These are phyloP conservation scores for Mycocentrospora acerina DNA, from an alignment of 2,329 filamentous ascomycete species.

Conservation along the genomic window DNA sequence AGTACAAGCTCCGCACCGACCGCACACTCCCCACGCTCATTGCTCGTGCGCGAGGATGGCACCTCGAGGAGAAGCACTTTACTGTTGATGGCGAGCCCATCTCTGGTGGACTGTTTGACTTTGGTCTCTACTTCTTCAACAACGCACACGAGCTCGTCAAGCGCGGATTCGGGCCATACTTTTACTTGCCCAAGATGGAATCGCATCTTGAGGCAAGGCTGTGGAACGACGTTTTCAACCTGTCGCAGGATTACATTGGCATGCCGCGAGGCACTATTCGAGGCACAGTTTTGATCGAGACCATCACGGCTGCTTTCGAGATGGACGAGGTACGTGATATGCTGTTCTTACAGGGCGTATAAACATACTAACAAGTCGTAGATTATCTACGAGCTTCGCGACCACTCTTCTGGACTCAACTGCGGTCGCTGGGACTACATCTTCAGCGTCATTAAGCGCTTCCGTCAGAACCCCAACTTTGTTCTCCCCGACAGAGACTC, in stretches of 20 bases:
- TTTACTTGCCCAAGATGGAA: slow-evolving; percentile 98
- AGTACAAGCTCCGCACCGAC: slow-evolving; percentile 96
- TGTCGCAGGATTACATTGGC: slow-evolving; percentile 88
- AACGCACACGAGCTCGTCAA: slow-evolving; percentile 87
- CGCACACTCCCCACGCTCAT: slow-evolving; percentile 85
- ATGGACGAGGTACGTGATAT: slow-evolving; percentile 76
- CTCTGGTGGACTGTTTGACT: slow-evolving; percentile 91
- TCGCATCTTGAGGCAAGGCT: slow-evolving; percentile 94
- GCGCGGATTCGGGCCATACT: slow-evolving; percentile 88
- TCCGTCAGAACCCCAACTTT: slow-evolving; percentile 91
- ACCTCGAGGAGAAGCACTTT: slow-evolving; percentile 97
- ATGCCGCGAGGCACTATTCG: slow-evolving; percentile 90
- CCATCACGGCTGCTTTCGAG: slow-evolving; percentile 95
- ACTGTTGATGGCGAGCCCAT: slow-evolving; percentile 94
- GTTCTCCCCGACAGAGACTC: slow-evolving; percentile 86
- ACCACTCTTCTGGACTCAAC: slow-evolving; percentile 95
- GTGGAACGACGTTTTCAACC: slow-evolving; percentile 98
- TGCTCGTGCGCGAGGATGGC: slow-evolving; percentile 93
- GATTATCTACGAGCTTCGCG: slow-evolving; percentile 98
- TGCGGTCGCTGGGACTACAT: slow-evolving; percentile 99
- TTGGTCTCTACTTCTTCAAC: slow-evolving; percentile 99
- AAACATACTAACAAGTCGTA: slow-evolving; percentile 24
- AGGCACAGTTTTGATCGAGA: slow-evolving; percentile 95
- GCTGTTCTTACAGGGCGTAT: background rate
- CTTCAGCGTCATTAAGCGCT: slow-evolving; percentile 99